Percentiles rank a stretch among this genome's conserved stretches.
phyloP scores from a whole-genome alignment of 441 rosid species.

The Jatropha podagrica region DNA sequence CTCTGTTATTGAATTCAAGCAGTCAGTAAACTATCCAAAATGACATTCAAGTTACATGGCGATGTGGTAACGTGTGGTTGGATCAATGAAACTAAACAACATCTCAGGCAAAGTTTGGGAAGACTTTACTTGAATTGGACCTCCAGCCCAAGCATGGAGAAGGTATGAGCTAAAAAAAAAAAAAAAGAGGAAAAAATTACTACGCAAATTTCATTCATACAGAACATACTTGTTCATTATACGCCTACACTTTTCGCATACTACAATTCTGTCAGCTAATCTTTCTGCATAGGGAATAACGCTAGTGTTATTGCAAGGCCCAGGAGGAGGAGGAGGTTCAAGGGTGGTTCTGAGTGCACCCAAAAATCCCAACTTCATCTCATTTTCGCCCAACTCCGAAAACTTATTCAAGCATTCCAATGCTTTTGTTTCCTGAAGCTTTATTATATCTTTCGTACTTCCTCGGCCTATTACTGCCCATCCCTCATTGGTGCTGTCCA shows the following conservation, averaged over 20 bases:
- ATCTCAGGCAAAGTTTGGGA: too few relatives aligned
- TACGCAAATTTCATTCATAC: slow-evolving; percentile 40
- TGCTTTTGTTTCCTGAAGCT: slow-evolving; percentile 36
- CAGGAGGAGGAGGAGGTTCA: slow-evolving; percentile 28
- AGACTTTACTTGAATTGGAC: too few relatives aligned
- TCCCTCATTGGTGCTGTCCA: slow-evolving; percentile 42
- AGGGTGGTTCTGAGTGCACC: slow-evolving; percentile 46
- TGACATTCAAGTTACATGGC: background rate
- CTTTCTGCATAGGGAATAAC: slow-evolving; percentile 47
- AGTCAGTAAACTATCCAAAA: slow-evolving; percentile 12
- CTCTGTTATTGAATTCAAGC: slow-evolving; percentile 6
- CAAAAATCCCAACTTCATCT: slow-evolving; percentile 40
- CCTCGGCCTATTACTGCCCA: slow-evolving; percentile 70
- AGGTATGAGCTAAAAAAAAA: too few relatives aligned
- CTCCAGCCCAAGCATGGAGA: too few relatives aligned
- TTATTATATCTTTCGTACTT: slow-evolving; percentile 33
- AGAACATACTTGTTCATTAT: slow-evolving; percentile 54
- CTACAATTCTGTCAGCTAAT: slow-evolving; percentile 26
- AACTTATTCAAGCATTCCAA: slow-evolving; percentile 42
- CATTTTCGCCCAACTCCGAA: slow-evolving; percentile 49
- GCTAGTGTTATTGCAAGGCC: slow-evolving; percentile 46
- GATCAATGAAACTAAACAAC: too few relatives aligned
- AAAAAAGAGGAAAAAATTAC: background rate
- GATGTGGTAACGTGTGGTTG: too few relatives aligned
- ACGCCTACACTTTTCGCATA: slow-evolving; percentile 62